Evolutionary conservation across 2,329 filamentous ascomycete genomes (phyloP), one percentile per base, ranked within the genome.

Genomic region (Thielaviopsis musarum): DNA sequence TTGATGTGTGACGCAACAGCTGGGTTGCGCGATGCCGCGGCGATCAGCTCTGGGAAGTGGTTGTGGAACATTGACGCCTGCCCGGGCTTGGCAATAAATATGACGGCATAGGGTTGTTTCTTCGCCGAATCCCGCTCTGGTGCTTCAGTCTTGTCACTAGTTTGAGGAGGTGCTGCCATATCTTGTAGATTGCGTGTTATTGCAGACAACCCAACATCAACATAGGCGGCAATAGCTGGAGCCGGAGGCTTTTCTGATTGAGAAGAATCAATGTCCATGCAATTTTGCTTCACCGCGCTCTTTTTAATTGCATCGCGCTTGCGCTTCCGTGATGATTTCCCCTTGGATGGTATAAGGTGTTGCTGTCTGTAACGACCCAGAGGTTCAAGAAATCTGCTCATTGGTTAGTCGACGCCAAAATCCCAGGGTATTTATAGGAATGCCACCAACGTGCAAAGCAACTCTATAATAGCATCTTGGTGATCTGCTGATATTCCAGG

Each of bases 191-290:
- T 74, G 19, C 80, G 77, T 5, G 80, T 83, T 60, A 88, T 81
- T 60, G 72, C 75, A 64, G 82, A 79, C 52, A 88, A 71, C 2
- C 87, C 86, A 54, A 87, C 71, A 55, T 87, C 79, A 48, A 89
- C 67, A 62, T 77, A 76, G 3, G 71, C 70, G n/a, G 71, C 69
- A 9, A 88, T 70, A 54, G 78, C 79, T 3, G 82, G 81, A 17
- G 62, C 61, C 2, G 67, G 66, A 2, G 69, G 54, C 28, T 59
- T 62, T 28, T 10, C 22, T 5, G 24, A 19, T 3, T 21, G 13
- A 22, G 17, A 5, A 19, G 10, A n/a, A 10, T 48, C 24, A n/a
- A 57, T 41, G 22, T 57, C 24, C 19, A 48, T 41, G 34, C 52
- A 60, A 63, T 63, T 64, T 61, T 61, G 48, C 58, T 66, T 66